These are phyloP conservation scores for Cryptococcus hybrid DNA, from an alignment of 1,284 basidiomycete species.

Conservation along the genomic window DNA sequence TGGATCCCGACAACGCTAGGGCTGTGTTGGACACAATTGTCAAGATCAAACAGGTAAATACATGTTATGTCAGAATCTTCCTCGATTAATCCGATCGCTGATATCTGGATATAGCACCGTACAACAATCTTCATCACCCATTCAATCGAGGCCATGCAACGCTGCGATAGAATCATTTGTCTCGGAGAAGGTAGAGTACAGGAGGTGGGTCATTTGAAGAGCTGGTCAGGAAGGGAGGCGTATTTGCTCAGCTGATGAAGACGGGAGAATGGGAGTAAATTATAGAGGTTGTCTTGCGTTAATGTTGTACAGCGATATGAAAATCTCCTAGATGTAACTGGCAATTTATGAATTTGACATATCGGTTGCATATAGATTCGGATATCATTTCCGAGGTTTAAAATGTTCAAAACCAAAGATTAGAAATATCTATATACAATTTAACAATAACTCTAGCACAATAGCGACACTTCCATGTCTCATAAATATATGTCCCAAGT, in stretches of 20 bases:
- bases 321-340: not conserved
- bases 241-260: constrained; percentile 77
- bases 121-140: constrained; percentile 94
- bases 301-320: not conserved
- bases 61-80: not conserved
- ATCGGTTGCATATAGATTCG: too few relatives aligned
- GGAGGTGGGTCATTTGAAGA: constrained; percentile 74
- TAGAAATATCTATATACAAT: too few relatives aligned
- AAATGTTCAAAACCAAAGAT: too few relatives aligned
- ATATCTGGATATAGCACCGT: constrained; percentile 71
- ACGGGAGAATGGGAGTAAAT: constrained; percentile 75
- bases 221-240: constrained; percentile 65
- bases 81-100: constrained; percentile 42
- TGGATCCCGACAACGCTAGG: constrained; percentile 78
- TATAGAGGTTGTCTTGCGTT: not conserved
- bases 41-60: constrained; percentile 57
- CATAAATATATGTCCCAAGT: too few relatives aligned
- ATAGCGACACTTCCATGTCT: too few relatives aligned
- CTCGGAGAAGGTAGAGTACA: constrained; percentile 71
- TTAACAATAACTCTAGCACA: too few relatives aligned
- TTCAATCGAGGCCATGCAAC: constrained; percentile 84
- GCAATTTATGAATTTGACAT: too few relatives aligned
- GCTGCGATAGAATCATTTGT: constrained; percentile 86
- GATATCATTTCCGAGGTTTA: too few relatives aligned
- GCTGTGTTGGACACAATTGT: constrained; percentile 75